phyloP scores from a whole-genome alignment of 2,329 filamentous ascomycete genomes.

The Fusarium verrucosum region DNA sequence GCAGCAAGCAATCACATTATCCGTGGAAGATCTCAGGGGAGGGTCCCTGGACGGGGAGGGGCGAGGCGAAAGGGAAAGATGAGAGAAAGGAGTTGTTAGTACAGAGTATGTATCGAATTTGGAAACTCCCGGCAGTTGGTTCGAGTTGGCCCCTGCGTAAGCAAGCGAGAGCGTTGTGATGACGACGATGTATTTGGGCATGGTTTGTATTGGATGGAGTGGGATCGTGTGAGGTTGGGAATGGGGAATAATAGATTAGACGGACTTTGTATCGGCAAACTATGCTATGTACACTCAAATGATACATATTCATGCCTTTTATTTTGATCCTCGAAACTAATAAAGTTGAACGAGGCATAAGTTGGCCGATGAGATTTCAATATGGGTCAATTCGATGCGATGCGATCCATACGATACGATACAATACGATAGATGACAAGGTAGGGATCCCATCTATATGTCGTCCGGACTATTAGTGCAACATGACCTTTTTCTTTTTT shows the following conservation, averaged over 20 bases:
- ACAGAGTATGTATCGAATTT: slow-evolving; percentile 3
- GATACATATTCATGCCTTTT: neutral
- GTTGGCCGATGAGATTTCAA: slow-evolving; percentile 17
- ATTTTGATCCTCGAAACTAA: neutral
- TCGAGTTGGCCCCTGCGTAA: slow-evolving; percentile 19
- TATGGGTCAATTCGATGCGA: neutral
- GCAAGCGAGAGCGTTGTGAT: slow-evolving; percentile 16
- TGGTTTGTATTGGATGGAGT: slow-evolving; percentile 16
- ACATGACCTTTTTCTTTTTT: no score
- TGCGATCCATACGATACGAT: slow-evolving; percentile 7
- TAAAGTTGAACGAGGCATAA: slow-evolving; percentile 5
- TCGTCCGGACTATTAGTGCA: slow-evolving; percentile 11
- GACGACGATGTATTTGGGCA: slow-evolving; percentile 10
- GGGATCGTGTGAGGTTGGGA: slow-evolving; percentile 7
- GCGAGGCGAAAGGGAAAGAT: neutral
- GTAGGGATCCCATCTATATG: slow-evolving; percentile 31
- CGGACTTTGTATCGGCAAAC: slow-evolving; percentile 20
- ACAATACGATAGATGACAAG: slow-evolving; percentile 7
- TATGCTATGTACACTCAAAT: neutral
- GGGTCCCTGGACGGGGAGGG: neutral
- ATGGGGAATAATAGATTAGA: slow-evolving; percentile 5
- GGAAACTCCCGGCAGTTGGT: slow-evolving; percentile 26
- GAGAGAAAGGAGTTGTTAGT: neutral
- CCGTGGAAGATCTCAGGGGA: slow-evolving; percentile 28
- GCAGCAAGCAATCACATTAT: slow-evolving; percentile 22